phyloP scores from a whole-genome alignment of 495 filamentous ascomycete genomes.

The Hyaloscypha bicolor region DNA sequence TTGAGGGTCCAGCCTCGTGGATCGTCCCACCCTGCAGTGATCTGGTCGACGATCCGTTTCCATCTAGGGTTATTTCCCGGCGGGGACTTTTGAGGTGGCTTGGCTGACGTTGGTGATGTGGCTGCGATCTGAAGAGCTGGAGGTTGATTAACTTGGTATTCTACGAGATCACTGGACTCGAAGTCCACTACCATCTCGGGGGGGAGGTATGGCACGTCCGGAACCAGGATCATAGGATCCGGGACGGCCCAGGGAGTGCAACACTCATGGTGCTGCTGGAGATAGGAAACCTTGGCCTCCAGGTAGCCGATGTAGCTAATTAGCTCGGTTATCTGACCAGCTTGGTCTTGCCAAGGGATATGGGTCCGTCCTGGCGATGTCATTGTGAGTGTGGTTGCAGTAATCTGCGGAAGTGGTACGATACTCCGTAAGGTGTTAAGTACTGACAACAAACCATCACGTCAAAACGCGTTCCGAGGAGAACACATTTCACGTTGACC shows the following conservation, averaged over 20 bases:
- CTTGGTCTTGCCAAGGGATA: constrained; percentile 14
- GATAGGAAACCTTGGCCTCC: constrained; percentile 13
- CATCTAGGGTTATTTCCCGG: neutral
- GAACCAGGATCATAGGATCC: neutral
- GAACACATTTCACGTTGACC: neutral
- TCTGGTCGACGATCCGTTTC: constrained; percentile 28
- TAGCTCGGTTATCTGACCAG: constrained; percentile 9
- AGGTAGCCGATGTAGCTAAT: constrained; percentile 11
- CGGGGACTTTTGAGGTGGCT: neutral
- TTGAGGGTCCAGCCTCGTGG: constrained; percentile 5
- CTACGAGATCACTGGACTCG: neutral
- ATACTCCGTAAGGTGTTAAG: neutral
- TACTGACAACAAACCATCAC: neutral
- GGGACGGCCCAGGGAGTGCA: constrained; percentile 3
- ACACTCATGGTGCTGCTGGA: constrained; percentile 6
- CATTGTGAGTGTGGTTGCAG: constrained; percentile 4
- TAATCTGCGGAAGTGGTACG: neutral
- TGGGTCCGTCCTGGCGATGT: constrained; percentile 12
- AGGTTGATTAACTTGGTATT: neutral
- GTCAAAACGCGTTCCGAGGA: neutral
- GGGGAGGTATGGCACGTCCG: constrained; percentile 4
- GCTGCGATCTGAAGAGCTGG: neutral
- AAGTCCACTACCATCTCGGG: constrained; percentile 3
- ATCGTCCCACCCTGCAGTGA: constrained; percentile 17
- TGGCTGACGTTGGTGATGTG: neutral